phyloP scores from a whole-genome alignment of 208 protist genomes.

The Leptomonas seymouri region DNA sequence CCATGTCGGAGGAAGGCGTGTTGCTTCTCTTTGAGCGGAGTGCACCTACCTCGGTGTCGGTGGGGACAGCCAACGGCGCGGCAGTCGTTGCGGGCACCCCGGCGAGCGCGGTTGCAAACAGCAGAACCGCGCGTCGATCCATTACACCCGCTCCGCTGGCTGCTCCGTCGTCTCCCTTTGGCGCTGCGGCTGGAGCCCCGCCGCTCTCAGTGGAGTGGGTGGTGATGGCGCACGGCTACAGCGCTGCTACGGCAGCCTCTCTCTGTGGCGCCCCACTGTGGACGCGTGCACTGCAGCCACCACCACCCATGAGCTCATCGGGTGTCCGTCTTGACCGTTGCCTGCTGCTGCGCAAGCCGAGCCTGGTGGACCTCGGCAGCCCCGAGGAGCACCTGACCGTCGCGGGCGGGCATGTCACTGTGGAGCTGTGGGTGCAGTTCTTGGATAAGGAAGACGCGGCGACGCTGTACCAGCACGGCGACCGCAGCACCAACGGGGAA shows the following conservation, averaged over 20 bases:
- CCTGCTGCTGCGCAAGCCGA: conserved; percentile 71
- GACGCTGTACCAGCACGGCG: conserved; percentile 91
- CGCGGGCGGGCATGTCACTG: conserved; percentile 75
- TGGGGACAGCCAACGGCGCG: conserved; percentile 7
- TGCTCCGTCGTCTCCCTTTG: neutral
- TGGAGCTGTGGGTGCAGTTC: conserved; percentile 88
- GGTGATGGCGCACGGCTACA: conserved; percentile 42
- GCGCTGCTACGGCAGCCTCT: conserved; percentile 18
- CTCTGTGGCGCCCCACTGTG: conserved; percentile 41
- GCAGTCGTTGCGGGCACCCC: neutral
- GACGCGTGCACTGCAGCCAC: conserved; percentile 32
- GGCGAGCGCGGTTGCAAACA: neutral
- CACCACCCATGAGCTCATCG: conserved; percentile 29
- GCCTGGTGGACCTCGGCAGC: conserved; percentile 74
- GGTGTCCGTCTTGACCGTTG: conserved; percentile 40
- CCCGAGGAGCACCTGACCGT: conserved; percentile 64
- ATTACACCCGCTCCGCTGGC: neutral
- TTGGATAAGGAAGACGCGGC: conserved; percentile 75
- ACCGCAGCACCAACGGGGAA: conserved; percentile 85
- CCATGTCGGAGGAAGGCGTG: conserved; percentile 49
- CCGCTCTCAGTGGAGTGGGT: conserved; percentile 25
- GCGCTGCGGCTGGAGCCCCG: neutral
- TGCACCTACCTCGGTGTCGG: conserved; percentile 1
- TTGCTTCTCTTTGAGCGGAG: conserved; percentile 50
- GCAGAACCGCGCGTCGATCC: neutral